Evolutionary conservation across 331 rosid species (phyloP), one percentile per base, ranked within the genome.

Genomic region (Quercus phellos): DNA sequence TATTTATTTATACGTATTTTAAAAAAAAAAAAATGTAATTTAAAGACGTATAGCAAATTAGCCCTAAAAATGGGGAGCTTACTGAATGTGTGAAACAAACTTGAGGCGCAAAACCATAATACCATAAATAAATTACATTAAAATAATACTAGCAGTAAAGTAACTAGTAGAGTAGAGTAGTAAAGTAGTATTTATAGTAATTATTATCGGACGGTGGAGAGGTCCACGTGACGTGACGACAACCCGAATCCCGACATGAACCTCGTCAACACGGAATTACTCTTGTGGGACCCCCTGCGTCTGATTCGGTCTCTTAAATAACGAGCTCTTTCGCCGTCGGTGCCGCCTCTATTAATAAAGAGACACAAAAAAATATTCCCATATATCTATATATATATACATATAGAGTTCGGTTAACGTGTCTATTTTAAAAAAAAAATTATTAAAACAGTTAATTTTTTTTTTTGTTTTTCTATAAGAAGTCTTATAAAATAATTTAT

Each of bases 141-240:
- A 38, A 38, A 38, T 38, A 38, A 38, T 7, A 38, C 43, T 38
- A 38, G 2, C 1, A 35, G 43, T 34, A 34, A 34, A 34, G 42
- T 34, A 24, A 43, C 13, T 10, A 43, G 51, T 11, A 12, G 12
- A 18, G 6, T 67, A 55, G 22, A 63, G 53, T 55, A 16, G 70
- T 73, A 70, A 85, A 43, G 50, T 43, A 55, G 11, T 7, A 38
- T 38, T 38, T 9, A 38, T 38, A 38, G 46, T 38, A 38, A 55
- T 74, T 70, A 81, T 80, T 82, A 77, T 68, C 75, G 83, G 86
- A 81, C 84, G 88, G 84, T 73, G 88, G 83, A 76, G 83, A 78
- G 85, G 79, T 81, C 83, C 92, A 89, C 88, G 93, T 81, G 92
- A 87, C 75, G 84, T 83, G 92, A 87, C 77, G 84, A 90, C 86